phyloP scores from a whole-genome alignment of 768 basidiomycete genomes.

The Cystofilobasidium bisporidii region DNA sequence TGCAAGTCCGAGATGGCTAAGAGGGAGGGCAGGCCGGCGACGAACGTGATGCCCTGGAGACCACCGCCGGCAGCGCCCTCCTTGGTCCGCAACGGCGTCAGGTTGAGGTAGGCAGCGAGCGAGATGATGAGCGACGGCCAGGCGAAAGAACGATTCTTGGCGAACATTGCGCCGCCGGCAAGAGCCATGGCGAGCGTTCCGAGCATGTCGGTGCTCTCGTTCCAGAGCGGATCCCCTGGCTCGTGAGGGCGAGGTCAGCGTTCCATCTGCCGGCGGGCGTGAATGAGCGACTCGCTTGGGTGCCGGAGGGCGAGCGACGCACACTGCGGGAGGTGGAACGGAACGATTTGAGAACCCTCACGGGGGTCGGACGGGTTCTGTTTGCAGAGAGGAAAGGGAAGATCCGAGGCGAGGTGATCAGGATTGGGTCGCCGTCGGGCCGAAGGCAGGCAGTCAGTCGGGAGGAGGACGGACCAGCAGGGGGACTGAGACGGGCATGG shows the following conservation, averaged over 20 bases:
- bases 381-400: too few relatives aligned
- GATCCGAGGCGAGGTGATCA: too few relatives aligned
- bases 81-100: conserved; percentile 10
- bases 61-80: conserved; percentile 3
- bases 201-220: not conserved
- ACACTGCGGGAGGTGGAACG: not conserved
- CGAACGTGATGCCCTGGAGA: conserved; percentile 5
- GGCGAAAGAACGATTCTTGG: conserved; percentile 12
- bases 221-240: not conserved
- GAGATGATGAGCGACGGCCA: conserved; percentile 17
- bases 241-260: too few relatives aligned
- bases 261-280: too few relatives aligned
- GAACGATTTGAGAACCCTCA: not conserved
- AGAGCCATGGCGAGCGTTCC: not conserved
- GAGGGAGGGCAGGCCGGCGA: not conserved
- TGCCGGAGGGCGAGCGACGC: too few relatives aligned
- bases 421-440: too few relatives aligned
- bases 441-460: too few relatives aligned
- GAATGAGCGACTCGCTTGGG: too few relatives aligned
- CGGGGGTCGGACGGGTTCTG: not conserved
- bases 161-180: not conserved
- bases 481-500: too few relatives aligned
- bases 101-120: conserved; percentile 7
- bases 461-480: too few relatives aligned
- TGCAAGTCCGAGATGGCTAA: not conserved